phyloP scores from a whole-genome alignment of 2,329 filamentous ascomycete species.

The Fusarium longipes region DNA sequence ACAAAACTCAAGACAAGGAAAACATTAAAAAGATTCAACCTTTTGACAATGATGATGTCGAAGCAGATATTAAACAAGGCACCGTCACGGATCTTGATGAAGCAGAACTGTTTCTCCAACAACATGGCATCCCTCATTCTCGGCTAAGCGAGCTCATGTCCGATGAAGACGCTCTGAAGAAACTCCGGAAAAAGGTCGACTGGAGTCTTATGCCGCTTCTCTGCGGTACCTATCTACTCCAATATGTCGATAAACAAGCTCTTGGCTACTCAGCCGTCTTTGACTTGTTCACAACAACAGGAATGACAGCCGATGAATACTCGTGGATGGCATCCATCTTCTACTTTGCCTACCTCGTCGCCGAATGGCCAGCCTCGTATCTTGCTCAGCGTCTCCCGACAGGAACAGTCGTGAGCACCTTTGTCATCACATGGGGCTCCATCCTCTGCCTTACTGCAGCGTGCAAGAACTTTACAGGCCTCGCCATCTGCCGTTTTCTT shows the following conservation, averaged over 20 bases:
- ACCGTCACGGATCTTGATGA: conserved; percentile 44
- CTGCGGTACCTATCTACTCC: conserved; percentile 61
- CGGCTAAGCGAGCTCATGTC: conserved; percentile 43
- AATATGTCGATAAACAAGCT: conserved; percentile 68
- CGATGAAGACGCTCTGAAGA: conserved; percentile 42
- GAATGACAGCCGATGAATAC: conserved; percentile 60
- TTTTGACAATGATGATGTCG: conserved; percentile 36
- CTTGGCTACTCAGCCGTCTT: conserved; percentile 66
- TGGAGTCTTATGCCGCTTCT: conserved; percentile 63
- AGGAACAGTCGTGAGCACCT: conserved; percentile 50
- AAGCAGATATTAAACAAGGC: conserved; percentile 43
- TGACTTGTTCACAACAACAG: conserved; percentile 62
- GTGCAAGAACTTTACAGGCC: conserved; percentile 55
- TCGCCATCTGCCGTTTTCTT: conserved; percentile 60
- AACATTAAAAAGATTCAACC: conserved; percentile 39
- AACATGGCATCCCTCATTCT: conserved; percentile 42
- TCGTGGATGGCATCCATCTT: conserved; percentile 67
- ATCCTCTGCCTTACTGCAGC: conserved; percentile 60
- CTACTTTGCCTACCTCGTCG: conserved; percentile 62
- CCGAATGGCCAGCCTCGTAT: conserved; percentile 55
- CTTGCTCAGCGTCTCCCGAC: conserved; percentile 52
- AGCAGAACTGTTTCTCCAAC: conserved; percentile 44
- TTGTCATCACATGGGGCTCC: conserved; percentile 52
- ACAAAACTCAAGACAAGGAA: conserved; percentile 33
- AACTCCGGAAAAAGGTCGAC: conserved; percentile 59